Evolutionary conservation across 805 yeast species (phyloP), one percentile per base, ranked within the genome.

Genomic region (Diddensiella santjacobensis): DNA sequence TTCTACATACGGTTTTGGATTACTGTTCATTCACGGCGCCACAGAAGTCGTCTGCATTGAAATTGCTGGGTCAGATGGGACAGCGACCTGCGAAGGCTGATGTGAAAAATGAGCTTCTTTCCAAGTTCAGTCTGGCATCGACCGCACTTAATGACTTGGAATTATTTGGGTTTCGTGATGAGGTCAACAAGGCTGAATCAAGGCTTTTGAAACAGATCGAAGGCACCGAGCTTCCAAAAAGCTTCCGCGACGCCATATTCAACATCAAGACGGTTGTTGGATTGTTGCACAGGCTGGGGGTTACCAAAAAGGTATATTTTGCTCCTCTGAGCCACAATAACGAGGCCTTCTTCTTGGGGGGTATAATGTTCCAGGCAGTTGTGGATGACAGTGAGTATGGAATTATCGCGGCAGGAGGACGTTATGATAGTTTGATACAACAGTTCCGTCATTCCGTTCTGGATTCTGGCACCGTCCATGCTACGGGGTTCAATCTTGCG

Each of bases 391-490:
- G 58, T 10, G 57, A 60, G 18, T 50, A 56, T 5, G 46, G 54
- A 3, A 72, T 83, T 26, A 70, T 93, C 36, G 93, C 93, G 13
- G 91, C 93, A 0, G 99, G 99, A 40, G 99, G 99, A 2, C 72
- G 99, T 47, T 93, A 89, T 61, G 98, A 91, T 59, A 71, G 73
- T 18, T 71, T 93, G 54, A 78, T 89, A 11, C 71, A 79, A 2
- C 73, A 81, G 15, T 74, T 88, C 51, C 78, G 91, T 0, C 80
- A 86, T 55, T 75, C 80, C 1, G 67, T 78, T 6, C 54, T 67
- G 17, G 67, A 67, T 39, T 52, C 56, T 13, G 58, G 50, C 62
- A 71, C 63, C 5, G 75, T 43, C 72, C 77, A 74, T 45, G 96
- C 89, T 1, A 97, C 90, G 38, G 98, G 99, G 0, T 84, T 93